Evolutionary conservation across 2,329 filamentous ascomycete species (phyloP).

Genomic region (Pyricularia pennisetigena): DNA sequence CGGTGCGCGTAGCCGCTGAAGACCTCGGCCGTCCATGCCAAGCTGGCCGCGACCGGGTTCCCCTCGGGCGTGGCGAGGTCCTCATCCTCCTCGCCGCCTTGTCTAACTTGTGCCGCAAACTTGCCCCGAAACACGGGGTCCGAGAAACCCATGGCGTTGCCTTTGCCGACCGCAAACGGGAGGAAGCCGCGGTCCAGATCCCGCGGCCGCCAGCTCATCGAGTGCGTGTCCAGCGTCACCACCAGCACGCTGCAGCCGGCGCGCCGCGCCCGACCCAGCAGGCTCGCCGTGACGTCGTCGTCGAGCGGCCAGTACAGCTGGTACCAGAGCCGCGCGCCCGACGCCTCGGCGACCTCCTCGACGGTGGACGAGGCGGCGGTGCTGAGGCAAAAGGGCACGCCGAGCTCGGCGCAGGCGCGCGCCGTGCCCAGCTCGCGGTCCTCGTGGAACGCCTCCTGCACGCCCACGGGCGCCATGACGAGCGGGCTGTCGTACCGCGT

Average conservation of each 20-base stretch:
- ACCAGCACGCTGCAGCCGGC: slow-evolving; percentile 57
- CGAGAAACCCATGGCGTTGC: slow-evolving; percentile 51
- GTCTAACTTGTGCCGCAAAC: slow-evolving; percentile 32
- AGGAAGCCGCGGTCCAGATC: slow-evolving; percentile 56
- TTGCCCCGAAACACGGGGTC: slow-evolving; percentile 56
- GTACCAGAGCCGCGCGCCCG: slow-evolving; percentile 43
- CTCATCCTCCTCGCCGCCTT: neutral
- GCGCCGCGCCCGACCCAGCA: slow-evolving; percentile 50
- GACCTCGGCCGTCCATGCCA: slow-evolving; percentile 40
- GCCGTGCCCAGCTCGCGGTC: slow-evolving; percentile 57
- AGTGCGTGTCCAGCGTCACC: slow-evolving; percentile 64
- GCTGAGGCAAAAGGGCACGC: slow-evolving; percentile 57
- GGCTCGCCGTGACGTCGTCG: slow-evolving; percentile 53
- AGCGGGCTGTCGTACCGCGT: slow-evolving; percentile 39
- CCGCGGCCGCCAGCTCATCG: slow-evolving; percentile 56
- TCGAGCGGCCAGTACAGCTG: slow-evolving; percentile 67
- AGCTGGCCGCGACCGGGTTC: slow-evolving; percentile 35
- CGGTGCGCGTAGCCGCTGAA: slow-evolving; percentile 42
- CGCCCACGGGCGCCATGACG: slow-evolving; percentile 58
- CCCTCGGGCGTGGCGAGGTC: slow-evolving; percentile 36
- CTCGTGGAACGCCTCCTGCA: slow-evolving; percentile 56
- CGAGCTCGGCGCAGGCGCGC: slow-evolving; percentile 46
- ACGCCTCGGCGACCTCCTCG: slow-evolving; percentile 45
- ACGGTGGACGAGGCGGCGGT: slow-evolving; percentile 55
- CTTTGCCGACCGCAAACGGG: slow-evolving; percentile 48